Base-by-base conservation (phyloP, 2,329 filamentous ascomycete genomes). In the Beauveria medogensis region DNA sequence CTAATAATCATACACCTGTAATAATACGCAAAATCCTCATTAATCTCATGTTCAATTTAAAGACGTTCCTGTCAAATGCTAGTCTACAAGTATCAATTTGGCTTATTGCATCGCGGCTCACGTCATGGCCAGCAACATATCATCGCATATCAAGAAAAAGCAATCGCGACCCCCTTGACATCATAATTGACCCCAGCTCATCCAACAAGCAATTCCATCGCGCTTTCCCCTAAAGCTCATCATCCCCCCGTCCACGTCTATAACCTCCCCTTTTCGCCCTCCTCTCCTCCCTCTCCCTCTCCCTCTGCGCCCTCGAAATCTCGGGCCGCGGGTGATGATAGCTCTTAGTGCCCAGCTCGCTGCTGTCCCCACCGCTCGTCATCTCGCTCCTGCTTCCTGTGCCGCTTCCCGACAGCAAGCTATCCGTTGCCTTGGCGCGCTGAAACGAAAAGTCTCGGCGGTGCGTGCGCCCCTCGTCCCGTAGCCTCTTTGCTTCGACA, bases 301-400 rank as follows among this genome's bases (percentile, higher is more conserved):
- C 64, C 26, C 72, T 12, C 64, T 71, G 65, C 63, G 71, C 63
- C 67, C 73, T 72, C 66, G 63, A 75, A 65, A 82, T 69, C 64
- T 82, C 81, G 2, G 82, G 82, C 69, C 83, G 81, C 43, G 78
- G 72, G 65, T 84, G 81, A 65, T 75, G 76, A 67, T 85, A 84
- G 43, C 80, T 78, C 76, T 84, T 84, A 65, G 81, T 84, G 34
- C 82, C 82, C 9, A 80, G 65, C 2, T 84, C 82, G 68, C 78
- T 79, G 50, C 71, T 71, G 3, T 55, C 63, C 54, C 64, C 68
- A 9, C 30, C 41, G 20, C 16, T n/a, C 56, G 57, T 73, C 62
- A 69, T 70, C 61, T 77, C 76, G 68, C 77, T 78, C 60, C 74
- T 72, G 52, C 66, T 10, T 55, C 72, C 71, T 34, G 73, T 75